Evolutionary conservation across 1,284 basidiomycete genomes (phyloP).

Genomic region (Ustilago shanxiensis): DNA sequence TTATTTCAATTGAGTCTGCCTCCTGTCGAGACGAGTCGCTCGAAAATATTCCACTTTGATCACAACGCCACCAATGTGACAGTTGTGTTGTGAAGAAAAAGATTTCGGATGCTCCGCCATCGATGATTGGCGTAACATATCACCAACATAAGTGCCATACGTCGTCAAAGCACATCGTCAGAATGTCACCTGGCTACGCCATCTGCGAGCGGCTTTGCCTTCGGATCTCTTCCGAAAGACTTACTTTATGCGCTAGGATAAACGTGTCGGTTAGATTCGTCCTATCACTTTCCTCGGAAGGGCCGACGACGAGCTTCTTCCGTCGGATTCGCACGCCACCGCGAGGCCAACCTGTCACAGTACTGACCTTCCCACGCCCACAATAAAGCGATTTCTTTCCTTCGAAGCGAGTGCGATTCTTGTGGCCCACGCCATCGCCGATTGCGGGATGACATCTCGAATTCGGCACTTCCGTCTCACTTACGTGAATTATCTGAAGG

Average conservation of each 20-base stretch:
- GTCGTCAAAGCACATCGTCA: neutral
- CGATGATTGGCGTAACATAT: neutral
- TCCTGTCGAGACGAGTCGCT: neutral
- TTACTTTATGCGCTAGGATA: neutral
- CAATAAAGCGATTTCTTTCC: neutral
- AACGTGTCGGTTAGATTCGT: neutral
- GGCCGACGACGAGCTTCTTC: conserved; percentile 14
- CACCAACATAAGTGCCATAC: neutral
- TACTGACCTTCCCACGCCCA: neutral
- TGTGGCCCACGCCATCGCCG: too few relatives aligned
- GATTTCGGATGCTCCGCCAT: neutral
- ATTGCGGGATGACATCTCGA: too few relatives aligned
- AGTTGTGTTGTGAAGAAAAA: neutral
- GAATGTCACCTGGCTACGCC: neutral
- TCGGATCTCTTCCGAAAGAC: neutral
- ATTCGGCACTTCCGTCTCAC: neutral
- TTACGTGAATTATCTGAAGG: neutral
- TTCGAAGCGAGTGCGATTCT: too few relatives aligned
- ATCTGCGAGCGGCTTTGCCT: neutral
- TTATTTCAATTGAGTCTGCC: neutral
- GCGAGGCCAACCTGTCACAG: neutral
- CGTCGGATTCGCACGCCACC: conserved; percentile 20
- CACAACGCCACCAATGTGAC: neutral
- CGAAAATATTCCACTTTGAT: neutral
- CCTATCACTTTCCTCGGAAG: conserved; percentile 9